phyloP scores from a whole-genome alignment of 805 yeast species.

The Saturnispora halmiae region DNA sequence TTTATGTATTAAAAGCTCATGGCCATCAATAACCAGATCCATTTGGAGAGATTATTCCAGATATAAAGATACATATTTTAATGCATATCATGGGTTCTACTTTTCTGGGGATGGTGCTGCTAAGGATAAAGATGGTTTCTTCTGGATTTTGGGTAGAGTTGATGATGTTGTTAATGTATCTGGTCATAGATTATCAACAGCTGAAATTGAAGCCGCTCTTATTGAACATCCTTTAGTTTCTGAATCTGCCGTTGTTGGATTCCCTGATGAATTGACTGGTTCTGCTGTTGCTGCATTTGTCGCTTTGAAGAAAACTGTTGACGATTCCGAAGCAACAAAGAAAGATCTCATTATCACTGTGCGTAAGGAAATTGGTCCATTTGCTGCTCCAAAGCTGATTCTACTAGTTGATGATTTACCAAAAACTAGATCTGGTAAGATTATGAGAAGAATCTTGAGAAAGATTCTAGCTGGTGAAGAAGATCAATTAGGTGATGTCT shows the following conservation, averaged over 20 bases:
- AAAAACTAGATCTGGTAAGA: slow-evolving; percentile 80
- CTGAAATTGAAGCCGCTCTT: slow-evolving; percentile 79
- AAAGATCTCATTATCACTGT: slow-evolving; percentile 60
- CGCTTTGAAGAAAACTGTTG: slow-evolving; percentile 47
- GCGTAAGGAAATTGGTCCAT: slow-evolving; percentile 74
- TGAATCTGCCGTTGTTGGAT: slow-evolving; percentile 80
- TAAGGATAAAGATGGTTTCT: slow-evolving; percentile 73
- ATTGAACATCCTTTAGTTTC: slow-evolving; percentile 62
- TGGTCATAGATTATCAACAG: slow-evolving; percentile 82
- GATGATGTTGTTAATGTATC: slow-evolving; percentile 85
- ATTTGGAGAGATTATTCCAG: slow-evolving; percentile 71
- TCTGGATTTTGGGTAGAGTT: slow-evolving; percentile 80
- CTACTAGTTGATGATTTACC: slow-evolving; percentile 70
- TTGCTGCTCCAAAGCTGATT: slow-evolving; percentile 75
- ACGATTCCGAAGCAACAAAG: slow-evolving; percentile 45
- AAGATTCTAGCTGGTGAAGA: slow-evolving; percentile 67
- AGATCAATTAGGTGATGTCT: slow-evolving; percentile 72
- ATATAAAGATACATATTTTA: slow-evolving; percentile 71
- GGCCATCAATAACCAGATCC: slow-evolving; percentile 85
- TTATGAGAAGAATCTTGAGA: slow-evolving; percentile 79
- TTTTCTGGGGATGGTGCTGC: slow-evolving; percentile 91
- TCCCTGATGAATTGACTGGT: slow-evolving; percentile 75
- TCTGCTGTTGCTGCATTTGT: slow-evolving; percentile 81
- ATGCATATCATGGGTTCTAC: slow-evolving; percentile 73
- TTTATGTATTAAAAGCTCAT: slow-evolving; percentile 56